Conservation (phyloP, 441 rosid species). For the Syzygium malaccense region DNA sequence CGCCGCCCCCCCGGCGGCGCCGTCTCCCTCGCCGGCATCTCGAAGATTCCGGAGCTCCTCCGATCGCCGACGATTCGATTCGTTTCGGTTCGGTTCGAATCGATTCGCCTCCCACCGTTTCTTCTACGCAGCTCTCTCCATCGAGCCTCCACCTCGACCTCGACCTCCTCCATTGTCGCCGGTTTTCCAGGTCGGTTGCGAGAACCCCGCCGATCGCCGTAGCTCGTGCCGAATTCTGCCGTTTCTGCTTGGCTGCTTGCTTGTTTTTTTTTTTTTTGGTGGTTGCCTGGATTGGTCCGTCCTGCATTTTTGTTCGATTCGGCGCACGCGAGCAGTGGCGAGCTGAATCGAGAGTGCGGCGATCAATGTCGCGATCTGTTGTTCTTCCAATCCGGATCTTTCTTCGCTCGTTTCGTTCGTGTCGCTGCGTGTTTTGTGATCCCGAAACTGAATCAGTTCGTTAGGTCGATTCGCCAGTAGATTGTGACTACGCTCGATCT, state of each 20-base stretch:
- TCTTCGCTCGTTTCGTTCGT: neutral
- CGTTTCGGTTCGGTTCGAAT: neutral
- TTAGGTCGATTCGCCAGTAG: neutral
- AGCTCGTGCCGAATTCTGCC: neutral
- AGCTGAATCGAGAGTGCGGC: neutral
- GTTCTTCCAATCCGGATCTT: neutral
- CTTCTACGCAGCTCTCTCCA: no score
- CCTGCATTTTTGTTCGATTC: neutral
- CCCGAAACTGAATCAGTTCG: neutral
- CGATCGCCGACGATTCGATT: neutral
- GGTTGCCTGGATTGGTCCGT: neutral
- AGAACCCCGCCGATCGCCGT: no score
- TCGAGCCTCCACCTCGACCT: no score
- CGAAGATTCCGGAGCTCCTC: neutral
- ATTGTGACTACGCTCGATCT: neutral
- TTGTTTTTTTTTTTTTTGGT: neutral
- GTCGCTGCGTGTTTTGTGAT: neutral
- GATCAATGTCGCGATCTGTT: neutral
- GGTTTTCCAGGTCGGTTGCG: no score
- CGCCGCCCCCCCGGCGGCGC: neutral
- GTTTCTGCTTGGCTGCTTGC: neutral
- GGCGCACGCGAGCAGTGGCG: neutral
- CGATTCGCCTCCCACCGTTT: no score
- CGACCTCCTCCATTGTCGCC: no score
- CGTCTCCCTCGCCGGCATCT: neutral